Evolutionary conservation across 2,329 filamentous ascomycete genomes (phyloP), one percentile per base, ranked within the genome.

Genomic region (Curvularia lunata): DNA sequence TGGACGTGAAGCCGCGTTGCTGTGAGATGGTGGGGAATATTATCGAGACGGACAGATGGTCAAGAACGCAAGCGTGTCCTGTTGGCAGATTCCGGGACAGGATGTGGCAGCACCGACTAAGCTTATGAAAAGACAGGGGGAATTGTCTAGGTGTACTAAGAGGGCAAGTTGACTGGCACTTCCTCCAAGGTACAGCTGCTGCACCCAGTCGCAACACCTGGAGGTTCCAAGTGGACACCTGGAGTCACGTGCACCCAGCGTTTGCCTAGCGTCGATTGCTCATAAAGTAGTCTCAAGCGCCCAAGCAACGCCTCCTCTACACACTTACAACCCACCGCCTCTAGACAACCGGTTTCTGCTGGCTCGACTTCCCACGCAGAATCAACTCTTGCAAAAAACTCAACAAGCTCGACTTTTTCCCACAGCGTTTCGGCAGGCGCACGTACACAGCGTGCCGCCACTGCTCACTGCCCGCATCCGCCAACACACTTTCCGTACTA

Each of bases 171-270:
- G 45, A 37, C 52, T 47, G 30, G 53, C 47, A 48, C 54, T 59
- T 54, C 48, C 53, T 56, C 50, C 34, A 52, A 37, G 54, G 41
- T 48, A 57, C 50, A 18, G 27, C 27, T 30, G 16, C 46, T 46
- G 41, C 56, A 49, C 62, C 41, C 57, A 56, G 65, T 65, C 60
- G 65, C 62, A 65, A 63, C 65, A 66, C 58, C 56, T 64, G 61
- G 62, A 62, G 62, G 64, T 65, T 64, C 65, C 43, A 60, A 60
- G 65, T 69, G 66, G 66, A 69, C 62, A 59, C 63, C 32, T 62
- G 48, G 49, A 42, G 55, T 66, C 66, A 68, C 66, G 65, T 68
- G 66, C 48, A 53, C 28, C 25, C 30, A 23, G 49, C 42, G 46
- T 52, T 52, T 63, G 60, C 62, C 64, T 69, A 64, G 54, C 46